Base-by-base conservation (phyloP, 2,329 filamentous ascomycete genomes). In the Coniosporium tulheliwenetii region DNA sequence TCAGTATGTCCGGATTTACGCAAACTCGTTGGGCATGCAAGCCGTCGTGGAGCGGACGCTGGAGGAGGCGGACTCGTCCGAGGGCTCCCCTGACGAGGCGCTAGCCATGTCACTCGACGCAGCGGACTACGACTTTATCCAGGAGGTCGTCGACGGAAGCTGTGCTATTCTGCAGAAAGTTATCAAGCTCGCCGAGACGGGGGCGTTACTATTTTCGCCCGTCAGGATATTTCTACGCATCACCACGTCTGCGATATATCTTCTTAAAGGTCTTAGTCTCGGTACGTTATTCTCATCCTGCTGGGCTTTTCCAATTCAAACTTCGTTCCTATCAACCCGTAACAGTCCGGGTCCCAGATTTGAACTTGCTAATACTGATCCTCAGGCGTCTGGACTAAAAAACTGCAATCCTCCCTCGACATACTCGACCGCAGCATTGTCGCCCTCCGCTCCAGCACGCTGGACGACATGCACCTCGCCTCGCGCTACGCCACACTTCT, bases 21-120 rank as follows among this genome's bases (percentile, higher is more conserved):
- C 60, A 33, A 66, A 66, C 37, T 64, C 62, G 0, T 60, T 74
- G 5, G 70, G 69, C 2, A 69, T 75, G 54, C 71, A 75, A 51
- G 71, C 71, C 2, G 65, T 74, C 2, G 69, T 73, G 2, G 70
- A 74, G 43, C 65, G 69, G n/a, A 65, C 63, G 1, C 55, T 70
- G 5, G 55, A 57, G 31, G 56, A 61, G 37, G 53, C 56, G 5
- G 54, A 56, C 34, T 45, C 51, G 53, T 65, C 32, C 50, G 19
- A 26, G 19, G 19, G 19, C 19, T 65, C 9, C 53, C 62, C 10
- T 26, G 19, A 26, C 19, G 19, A 26, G 19, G 19, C 19, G 19
- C 19, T 26, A 7, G n/a, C 30, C 36, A 57, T 67, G 47, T 59
- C 61, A 38, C 60, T 69, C 15, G 65, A 69, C 41, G 59, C 64